Conservation (phyloP, 345 rosid genomes). For the Gossypium bickii region DNA sequence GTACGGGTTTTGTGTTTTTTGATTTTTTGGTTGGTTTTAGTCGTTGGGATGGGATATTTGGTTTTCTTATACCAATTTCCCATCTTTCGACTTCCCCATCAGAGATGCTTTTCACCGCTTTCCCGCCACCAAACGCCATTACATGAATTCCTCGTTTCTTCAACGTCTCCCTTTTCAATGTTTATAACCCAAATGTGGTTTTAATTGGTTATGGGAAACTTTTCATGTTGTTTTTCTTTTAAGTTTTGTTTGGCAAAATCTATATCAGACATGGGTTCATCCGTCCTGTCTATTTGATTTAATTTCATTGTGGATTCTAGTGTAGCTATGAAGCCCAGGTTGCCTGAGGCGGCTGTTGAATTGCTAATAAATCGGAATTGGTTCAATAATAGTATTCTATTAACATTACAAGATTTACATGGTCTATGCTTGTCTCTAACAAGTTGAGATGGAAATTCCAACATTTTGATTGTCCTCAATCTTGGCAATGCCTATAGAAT, state of each 20-base stretch:
- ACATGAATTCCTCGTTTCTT: not conserved
- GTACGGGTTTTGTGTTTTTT: conserved; percentile 5
- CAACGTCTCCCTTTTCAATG: too few species aligned
- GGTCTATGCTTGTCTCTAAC: not conserved
- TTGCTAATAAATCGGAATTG: not conserved
- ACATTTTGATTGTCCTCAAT: not conserved
- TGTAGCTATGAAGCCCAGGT: too few species aligned
- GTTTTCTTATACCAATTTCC: not conserved
- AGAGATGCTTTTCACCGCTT: not conserved
- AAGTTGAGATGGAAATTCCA: not conserved
- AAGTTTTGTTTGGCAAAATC: too few species aligned
- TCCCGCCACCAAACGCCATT: not conserved
- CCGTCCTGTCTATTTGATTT: too few species aligned
- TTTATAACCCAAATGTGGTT: too few species aligned
- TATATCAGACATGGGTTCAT: too few species aligned
- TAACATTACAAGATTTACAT: not conserved
- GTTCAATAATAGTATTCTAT: not conserved
- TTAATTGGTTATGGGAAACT: too few species aligned
- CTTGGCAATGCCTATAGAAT: not conserved
- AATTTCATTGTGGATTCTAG: too few species aligned
- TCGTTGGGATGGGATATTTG: not conserved
- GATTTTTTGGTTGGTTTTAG: not conserved
- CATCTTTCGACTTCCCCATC: not conserved
- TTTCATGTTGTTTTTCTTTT: too few species aligned
- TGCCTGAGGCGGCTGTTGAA: not conserved